Conservation (phyloP, 305 asterid species). For the Nicotiana rustica region DNA sequence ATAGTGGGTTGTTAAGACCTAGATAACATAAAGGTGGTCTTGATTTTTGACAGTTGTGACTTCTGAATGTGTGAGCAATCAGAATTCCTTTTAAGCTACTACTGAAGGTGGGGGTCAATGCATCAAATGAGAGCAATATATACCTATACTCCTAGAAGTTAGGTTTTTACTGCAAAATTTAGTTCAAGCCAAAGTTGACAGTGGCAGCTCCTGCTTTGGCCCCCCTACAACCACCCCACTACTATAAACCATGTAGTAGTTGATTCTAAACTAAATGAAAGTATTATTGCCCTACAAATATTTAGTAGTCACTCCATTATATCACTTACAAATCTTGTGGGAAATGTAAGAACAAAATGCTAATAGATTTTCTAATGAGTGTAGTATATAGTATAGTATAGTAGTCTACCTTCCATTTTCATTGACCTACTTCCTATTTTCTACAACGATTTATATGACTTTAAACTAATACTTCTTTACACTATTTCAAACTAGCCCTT, state of each 20-base stretch:
- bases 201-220: background rate
- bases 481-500: background rate
- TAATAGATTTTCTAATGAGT: background rate
- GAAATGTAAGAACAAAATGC: background rate
- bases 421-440: background rate
- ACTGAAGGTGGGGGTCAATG: constrained; percentile 35
- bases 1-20: constrained; percentile 29
- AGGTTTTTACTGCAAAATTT: background rate
- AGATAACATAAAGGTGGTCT: constrained; percentile 31
- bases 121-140: constrained; percentile 18
- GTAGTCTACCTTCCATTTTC: background rate
- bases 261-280: background rate
- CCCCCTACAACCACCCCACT: background rate
- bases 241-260: background rate
- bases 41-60: constrained; percentile 18
- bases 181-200: constrained; percentile 1
- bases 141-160: constrained; percentile 20
- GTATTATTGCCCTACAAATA: background rate
- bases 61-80: constrained; percentile 30
- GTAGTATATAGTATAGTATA: background rate
- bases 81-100: constrained; percentile 31
- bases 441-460: background rate
- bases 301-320: background rate
- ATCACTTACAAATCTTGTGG: background rate
- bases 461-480: background rate